Conservation (phyloP, 345 rosid species). For the Carallia brachiata region DNA sequence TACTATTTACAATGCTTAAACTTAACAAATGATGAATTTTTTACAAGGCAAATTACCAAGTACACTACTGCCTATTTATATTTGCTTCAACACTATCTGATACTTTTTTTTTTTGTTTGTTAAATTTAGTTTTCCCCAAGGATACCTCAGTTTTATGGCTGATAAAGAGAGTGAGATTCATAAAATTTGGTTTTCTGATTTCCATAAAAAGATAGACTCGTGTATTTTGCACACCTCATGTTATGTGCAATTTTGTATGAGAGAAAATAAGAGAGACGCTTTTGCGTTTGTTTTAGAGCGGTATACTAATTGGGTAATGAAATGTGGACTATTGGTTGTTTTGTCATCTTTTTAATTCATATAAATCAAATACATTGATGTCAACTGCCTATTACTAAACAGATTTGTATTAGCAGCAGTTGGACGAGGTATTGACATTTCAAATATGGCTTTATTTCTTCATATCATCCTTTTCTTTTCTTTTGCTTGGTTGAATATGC, state of each 20-base stretch:
- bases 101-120: no score
- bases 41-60: no score
- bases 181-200: background rate
- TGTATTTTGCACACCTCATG: background rate
- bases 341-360: conserved; percentile 83
- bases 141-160: no score
- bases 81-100: no score
- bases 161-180: no score
- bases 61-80: no score
- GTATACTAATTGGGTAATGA: background rate
- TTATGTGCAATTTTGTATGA: no score
- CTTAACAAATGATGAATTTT: no score
- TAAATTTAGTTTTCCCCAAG: no score
- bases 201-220: background rate
- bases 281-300: background rate
- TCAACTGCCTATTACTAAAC: conserved; percentile 86
- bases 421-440: conserved; percentile 51
- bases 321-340: background rate
- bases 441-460: background rate
- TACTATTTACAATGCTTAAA: no score
- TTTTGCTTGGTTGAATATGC: no score
- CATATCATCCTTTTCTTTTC: background rate
- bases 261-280: background rate
- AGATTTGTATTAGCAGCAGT: conserved; percentile 60
- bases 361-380: conserved; percentile 68